Percentiles rank a stretch among this genome's conserved stretches.
Evolutionary conservation across 2,329 filamentous ascomycete species (phyloP).

Genomic region (Fusarium subglutinans): DNA sequence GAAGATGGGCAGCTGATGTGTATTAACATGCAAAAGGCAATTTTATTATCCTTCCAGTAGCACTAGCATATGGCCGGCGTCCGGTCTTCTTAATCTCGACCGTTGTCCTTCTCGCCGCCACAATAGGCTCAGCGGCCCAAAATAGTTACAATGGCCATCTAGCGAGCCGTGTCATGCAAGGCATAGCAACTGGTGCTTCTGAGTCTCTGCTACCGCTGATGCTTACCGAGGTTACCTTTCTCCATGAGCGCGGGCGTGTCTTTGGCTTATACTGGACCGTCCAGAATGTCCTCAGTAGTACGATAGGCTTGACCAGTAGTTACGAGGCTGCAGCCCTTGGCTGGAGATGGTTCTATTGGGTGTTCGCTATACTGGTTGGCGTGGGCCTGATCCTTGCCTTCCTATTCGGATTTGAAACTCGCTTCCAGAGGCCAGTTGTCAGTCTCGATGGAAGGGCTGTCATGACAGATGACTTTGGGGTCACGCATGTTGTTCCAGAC

Average conservation of each 20-base stretch:
- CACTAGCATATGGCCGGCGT: background rate
- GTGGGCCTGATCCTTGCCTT: fast-evolving
- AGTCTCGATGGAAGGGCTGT: background rate
- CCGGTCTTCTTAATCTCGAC: background rate
- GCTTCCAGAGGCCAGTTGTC: background rate
- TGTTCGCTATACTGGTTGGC: background rate
- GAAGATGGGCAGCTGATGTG: fast-evolving
- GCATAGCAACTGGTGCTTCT: background rate
- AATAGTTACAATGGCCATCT: background rate
- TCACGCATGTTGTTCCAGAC: background rate
- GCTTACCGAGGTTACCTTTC: background rate
- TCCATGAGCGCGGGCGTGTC: background rate
- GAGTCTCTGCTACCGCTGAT: background rate
- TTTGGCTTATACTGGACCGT: background rate
- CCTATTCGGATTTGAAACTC: background rate
- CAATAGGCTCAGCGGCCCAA: background rate
- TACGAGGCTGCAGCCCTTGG: background rate
- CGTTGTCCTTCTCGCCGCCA: background rate
- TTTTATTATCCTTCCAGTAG: background rate
- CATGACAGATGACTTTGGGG: background rate
- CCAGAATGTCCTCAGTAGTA: background rate
- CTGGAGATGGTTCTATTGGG: background rate
- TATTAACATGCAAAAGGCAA: background rate
- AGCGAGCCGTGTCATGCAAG: background rate
- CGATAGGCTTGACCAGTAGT: background rate